phyloP scores from a whole-genome alignment of 345 rosid genomes.

The Lenwebbia sp. region DNA sequence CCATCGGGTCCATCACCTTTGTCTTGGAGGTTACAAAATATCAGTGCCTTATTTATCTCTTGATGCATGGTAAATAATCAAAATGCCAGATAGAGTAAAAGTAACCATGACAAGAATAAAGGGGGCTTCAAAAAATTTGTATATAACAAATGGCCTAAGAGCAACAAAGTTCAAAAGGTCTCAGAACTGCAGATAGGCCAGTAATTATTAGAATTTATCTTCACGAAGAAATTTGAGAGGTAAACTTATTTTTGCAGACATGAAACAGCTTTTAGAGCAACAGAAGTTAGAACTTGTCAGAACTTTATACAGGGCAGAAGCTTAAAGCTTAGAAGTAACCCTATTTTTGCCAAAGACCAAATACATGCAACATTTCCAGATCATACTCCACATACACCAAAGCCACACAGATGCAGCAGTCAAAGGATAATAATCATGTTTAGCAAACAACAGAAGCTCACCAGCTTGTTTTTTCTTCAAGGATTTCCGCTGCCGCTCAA shows the following conservation, averaged over 20 bases:
- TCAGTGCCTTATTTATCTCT: constrained; percentile 3
- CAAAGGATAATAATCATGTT: not conserved
- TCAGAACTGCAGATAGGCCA: not conserved
- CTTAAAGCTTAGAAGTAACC: not conserved
- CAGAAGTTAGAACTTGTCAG: not conserved
- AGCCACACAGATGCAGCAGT: not conserved
- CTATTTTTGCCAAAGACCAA: not conserved
- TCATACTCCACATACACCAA: not conserved
- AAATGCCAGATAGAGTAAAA: not conserved
- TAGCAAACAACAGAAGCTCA: constrained; percentile 3
- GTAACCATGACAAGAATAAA: not conserved
- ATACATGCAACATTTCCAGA: not conserved
- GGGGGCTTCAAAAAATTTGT: not conserved
- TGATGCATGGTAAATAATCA: not conserved
- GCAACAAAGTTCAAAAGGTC: not conserved
- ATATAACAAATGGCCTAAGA: not conserved
- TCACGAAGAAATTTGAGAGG: not conserved
- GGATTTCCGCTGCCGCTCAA: constrained; percentile 87
- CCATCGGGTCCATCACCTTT: constrained; percentile 75
- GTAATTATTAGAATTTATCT: not conserved
- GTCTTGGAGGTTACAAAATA: constrained; percentile 38
- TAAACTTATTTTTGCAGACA: not conserved
- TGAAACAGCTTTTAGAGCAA: not conserved
- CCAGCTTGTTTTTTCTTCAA: constrained; percentile 90
- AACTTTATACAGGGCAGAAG: not conserved